phyloP scores from a whole-genome alignment of 305 asterid genomes.

The Fraxinus albicans region DNA sequence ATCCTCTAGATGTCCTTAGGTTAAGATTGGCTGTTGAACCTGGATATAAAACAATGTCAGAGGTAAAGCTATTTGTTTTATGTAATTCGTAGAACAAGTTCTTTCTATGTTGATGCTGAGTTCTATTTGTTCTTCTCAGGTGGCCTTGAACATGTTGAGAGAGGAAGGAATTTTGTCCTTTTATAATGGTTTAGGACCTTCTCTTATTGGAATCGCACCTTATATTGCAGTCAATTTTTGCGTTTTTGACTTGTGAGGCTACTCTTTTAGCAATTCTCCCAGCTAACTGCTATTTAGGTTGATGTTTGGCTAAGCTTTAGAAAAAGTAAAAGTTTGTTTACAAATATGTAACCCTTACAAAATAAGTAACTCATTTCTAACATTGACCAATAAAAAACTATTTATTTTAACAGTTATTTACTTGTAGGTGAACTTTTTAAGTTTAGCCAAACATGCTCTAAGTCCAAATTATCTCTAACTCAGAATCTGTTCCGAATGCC shows the following conservation, averaged over 20 bases:
- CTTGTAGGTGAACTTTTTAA: background rate
- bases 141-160: constrained; percentile 77
- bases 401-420: background rate
- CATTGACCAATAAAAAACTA: background rate
- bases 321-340: background rate
- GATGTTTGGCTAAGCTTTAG: background rate
- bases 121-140: constrained; percentile 47
- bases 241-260: constrained; percentile 93
- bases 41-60: constrained; percentile 78
- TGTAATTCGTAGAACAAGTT: background rate
- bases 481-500: constrained; percentile 28
- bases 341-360: background rate
- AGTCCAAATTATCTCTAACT: constrained; percentile 6
- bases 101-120: constrained; percentile 16
- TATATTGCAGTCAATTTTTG: constrained; percentile 93
- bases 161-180: constrained; percentile 88
- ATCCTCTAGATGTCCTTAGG: constrained; percentile 84
- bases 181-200: constrained; percentile 86
- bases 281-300: constrained; percentile 11
- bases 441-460: constrained; percentile 3
- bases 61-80: constrained; percentile 45
- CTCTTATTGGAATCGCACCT: constrained; percentile 93
- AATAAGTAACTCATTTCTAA: background rate
- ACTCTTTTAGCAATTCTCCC: constrained; percentile 25
- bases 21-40: constrained; percentile 92